A percentile compares a stretch with the other conserved stretches of the same genome.
Conservation (phyloP, 2,329 filamentous ascomycete species). For the Pseudogymnoascus sp. region DNA sequence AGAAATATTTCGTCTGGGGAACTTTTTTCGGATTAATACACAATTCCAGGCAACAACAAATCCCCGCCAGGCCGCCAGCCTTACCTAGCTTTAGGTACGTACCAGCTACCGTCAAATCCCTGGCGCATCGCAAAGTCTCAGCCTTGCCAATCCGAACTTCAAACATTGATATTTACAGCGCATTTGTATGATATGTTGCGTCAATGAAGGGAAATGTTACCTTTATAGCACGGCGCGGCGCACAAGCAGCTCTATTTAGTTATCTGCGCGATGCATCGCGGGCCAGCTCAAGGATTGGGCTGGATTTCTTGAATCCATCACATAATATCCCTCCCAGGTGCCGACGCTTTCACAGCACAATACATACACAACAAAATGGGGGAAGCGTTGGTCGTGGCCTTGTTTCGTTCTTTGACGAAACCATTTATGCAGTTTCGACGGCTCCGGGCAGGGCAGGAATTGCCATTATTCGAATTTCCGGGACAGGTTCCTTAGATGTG, state of each 20-base stretch:
- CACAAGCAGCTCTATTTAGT: not conserved
- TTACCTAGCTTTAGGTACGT: slow-evolving; percentile 1
- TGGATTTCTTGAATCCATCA: not conserved
- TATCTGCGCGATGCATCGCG: not conserved
- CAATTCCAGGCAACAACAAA: not conserved
- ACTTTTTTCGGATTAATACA: slow-evolving; percentile 6
- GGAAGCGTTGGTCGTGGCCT: not conserved
- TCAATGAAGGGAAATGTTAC: slow-evolving; percentile 6
- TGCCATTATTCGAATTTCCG: slow-evolving; percentile 82
- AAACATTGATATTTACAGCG: not conserved
- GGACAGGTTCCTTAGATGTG: slow-evolving; percentile 64
- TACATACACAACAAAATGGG: not conserved
- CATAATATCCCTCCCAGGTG: not conserved
- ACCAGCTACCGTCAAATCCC: not conserved
- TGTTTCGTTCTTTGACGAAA: slow-evolving; percentile 33
- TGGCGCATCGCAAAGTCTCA: not conserved
- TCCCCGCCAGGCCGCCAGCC: slow-evolving; percentile 1
- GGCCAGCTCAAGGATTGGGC: not conserved
- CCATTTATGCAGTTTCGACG: slow-evolving; percentile 89
- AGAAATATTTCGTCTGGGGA: slow-evolving; percentile 9
- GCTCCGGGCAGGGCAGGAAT: slow-evolving; percentile 82
- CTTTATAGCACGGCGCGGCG: not conserved
- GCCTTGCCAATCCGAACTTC: not conserved
- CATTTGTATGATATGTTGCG: not conserved
- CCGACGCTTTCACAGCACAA: not conserved